Evolutionary conservation across 306 rosid genomes (phyloP).

Genomic region (Cyamopsis tetragonoloba): DNA sequence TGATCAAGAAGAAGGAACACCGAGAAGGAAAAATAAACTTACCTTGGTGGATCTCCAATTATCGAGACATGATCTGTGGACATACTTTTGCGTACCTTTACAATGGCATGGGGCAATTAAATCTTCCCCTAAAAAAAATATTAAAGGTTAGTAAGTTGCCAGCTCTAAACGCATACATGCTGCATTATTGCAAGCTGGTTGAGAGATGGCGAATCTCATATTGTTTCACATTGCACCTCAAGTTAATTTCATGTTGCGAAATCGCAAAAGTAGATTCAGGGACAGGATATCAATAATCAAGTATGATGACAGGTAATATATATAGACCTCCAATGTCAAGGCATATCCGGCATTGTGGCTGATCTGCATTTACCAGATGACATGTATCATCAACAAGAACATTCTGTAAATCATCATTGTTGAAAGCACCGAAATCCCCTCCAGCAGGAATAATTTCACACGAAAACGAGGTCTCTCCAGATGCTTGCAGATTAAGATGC

Average conservation of each 20-base stretch:
- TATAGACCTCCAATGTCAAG: slow-evolving; percentile 79
- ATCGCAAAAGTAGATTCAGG: slow-evolving; percentile 7
- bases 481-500: slow-evolving; percentile 39
- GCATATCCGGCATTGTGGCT: slow-evolving; percentile 91
- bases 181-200: background rate
- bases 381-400: slow-evolving; percentile 48
- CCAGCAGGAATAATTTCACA: slow-evolving; percentile 63
- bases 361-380: slow-evolving; percentile 67
- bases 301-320: slow-evolving; percentile 15
- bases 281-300: slow-evolving; percentile 1
- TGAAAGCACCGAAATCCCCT: slow-evolving; percentile 28
- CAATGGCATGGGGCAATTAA: slow-evolving; percentile 96
- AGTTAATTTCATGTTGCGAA: background rate
- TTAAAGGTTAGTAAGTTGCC: background rate
- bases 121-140: slow-evolving; percentile 68
- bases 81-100: slow-evolving; percentile 96
- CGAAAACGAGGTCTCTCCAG: slow-evolving; percentile 60
- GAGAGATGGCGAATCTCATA: background rate
- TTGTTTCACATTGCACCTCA: too few relatives aligned
- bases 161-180: background rate
- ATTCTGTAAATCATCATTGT: slow-evolving; percentile 42
- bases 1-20: background rate
- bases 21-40: slow-evolving; percentile 6
- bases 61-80: slow-evolving; percentile 93
- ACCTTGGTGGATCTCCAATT: slow-evolving; percentile 99